Evolutionary conservation across 169 alveolate genomes (phyloP).

Genomic region (Plasmodium fragile): DNA sequence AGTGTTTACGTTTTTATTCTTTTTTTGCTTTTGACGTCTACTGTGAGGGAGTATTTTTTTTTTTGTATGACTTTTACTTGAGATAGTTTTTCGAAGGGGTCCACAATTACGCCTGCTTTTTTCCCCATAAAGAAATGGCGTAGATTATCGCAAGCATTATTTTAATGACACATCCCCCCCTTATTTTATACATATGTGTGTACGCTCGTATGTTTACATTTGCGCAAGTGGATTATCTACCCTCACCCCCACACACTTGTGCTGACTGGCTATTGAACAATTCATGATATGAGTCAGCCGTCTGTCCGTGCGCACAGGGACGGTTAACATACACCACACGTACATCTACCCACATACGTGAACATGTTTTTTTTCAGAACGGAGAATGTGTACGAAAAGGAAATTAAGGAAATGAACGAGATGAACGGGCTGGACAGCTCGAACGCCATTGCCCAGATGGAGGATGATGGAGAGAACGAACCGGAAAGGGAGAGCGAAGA

Average conservation of each 20-base stretch:
- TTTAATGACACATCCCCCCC: neutral
- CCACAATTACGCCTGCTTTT: neutral
- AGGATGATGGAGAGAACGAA: neutral
- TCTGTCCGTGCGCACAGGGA: neutral
- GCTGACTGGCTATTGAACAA: neutral
- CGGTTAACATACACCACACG: neutral
- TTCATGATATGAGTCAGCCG: neutral
- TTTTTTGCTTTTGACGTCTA: neutral
- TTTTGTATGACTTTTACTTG: neutral
- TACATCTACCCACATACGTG: neutral
- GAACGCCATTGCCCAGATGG: slow-evolving; percentile 1
- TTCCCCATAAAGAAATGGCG: neutral
- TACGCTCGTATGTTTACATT: neutral
- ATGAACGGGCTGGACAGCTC: slow-evolving; percentile 20
- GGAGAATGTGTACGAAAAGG: slow-evolving; percentile 63
- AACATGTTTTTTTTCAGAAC: slow-evolving; percentile 35
- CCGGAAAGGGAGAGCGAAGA: neutral
- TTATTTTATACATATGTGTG: neutral
- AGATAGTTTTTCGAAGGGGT: neutral
- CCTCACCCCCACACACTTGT: neutral
- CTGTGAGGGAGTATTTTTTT: neutral
- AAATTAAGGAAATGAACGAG: slow-evolving; percentile 53
- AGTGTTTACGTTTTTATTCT: neutral
- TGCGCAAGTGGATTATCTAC: neutral
- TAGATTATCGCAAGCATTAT: neutral